These are phyloP conservation scores for Aureobasidium sp. DNA, from an alignment of 2,329 filamentous ascomycete genomes.

Conservation along the genomic window DNA sequence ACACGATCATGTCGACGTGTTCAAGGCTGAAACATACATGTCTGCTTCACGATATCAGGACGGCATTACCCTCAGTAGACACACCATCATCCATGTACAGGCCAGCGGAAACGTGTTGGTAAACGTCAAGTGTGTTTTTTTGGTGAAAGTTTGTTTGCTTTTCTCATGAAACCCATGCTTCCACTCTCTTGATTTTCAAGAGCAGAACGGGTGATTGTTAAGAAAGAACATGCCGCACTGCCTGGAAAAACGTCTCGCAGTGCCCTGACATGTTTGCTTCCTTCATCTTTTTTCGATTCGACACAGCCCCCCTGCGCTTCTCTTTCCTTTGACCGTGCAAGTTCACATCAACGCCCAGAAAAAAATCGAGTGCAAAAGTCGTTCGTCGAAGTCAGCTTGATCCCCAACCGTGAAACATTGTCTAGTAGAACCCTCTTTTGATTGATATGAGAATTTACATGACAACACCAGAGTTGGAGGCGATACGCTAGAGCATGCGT, in stretches of 20 bases:
- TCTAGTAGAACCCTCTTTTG: slow-evolving; percentile 13
- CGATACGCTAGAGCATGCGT: slow-evolving; percentile 68
- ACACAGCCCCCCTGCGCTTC: slow-evolving; percentile 3
- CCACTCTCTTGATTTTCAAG: slow-evolving; percentile 10
- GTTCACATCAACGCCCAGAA: slow-evolving; percentile 14
- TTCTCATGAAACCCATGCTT: slow-evolving; percentile 13
- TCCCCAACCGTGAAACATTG: slow-evolving; percentile 9
- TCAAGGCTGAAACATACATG: background rate
- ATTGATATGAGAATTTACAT: slow-evolving; percentile 61
- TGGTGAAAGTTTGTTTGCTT: slow-evolving; percentile 16
- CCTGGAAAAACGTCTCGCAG: background rate
- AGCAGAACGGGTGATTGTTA: slow-evolving; percentile 1
- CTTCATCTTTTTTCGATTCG: background rate
- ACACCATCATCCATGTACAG: background rate
- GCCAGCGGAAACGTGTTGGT: background rate
- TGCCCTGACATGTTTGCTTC: slow-evolving; percentile 12
- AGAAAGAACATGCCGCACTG: slow-evolving; percentile 10
- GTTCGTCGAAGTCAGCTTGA: background rate
- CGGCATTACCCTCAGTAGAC: background rate
- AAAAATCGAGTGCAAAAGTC: slow-evolving; percentile 11
- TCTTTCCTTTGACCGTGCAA: slow-evolving; percentile 12
- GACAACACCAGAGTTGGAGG: slow-evolving; percentile 99
- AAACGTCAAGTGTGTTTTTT: slow-evolving; percentile 6
- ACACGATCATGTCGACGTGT: background rate
- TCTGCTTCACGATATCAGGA: background rate